These are phyloP conservation scores for Calonectria ilicicola DNA, from an alignment of 2,329 filamentous ascomycete species.

Conservation along the genomic window DNA sequence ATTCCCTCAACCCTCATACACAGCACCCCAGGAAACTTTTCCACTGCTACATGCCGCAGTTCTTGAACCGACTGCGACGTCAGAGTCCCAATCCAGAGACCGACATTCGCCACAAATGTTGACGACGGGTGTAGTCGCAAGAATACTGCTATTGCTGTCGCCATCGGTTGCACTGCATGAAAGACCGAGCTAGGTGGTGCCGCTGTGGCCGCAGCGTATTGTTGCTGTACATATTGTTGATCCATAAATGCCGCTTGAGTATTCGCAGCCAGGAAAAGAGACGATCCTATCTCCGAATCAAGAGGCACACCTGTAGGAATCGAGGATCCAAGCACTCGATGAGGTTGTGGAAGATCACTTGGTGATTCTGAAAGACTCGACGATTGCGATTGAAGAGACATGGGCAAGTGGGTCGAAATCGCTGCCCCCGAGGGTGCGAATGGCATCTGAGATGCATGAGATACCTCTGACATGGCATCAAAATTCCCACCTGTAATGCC, in stretches of 20 bases:
- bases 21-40: slow-evolving; percentile 70
- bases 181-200: slow-evolving; percentile 39
- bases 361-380: slow-evolving; percentile 31
- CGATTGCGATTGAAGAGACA: slow-evolving; percentile 37
- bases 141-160: slow-evolving; percentile 67
- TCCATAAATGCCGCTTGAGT: slow-evolving; percentile 51
- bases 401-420: slow-evolving; percentile 34
- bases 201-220: slow-evolving; percentile 37
- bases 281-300: slow-evolving; percentile 52
- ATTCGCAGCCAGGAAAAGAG: slow-evolving; percentile 53
- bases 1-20: slow-evolving; percentile 75
- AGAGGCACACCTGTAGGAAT: slow-evolving; percentile 42
- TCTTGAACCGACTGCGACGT: slow-evolving; percentile 69
- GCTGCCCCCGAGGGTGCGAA: slow-evolving; percentile 36
- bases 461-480: slow-evolving; percentile 39
- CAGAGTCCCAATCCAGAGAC: slow-evolving; percentile 76
- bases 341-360: slow-evolving; percentile 33
- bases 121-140: slow-evolving; percentile 78
- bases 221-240: slow-evolving; percentile 47
- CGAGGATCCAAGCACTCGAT: slow-evolving; percentile 41
- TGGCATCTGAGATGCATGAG: slow-evolving; percentile 38
- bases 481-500: slow-evolving; percentile 36
- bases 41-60: slow-evolving; percentile 70
- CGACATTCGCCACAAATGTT: slow-evolving; percentile 60
- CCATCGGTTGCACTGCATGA: slow-evolving; percentile 34